Conservation (phyloP, 2,329 filamentous ascomycete species). For the Ophiostoma himal-ulmi region DNA sequence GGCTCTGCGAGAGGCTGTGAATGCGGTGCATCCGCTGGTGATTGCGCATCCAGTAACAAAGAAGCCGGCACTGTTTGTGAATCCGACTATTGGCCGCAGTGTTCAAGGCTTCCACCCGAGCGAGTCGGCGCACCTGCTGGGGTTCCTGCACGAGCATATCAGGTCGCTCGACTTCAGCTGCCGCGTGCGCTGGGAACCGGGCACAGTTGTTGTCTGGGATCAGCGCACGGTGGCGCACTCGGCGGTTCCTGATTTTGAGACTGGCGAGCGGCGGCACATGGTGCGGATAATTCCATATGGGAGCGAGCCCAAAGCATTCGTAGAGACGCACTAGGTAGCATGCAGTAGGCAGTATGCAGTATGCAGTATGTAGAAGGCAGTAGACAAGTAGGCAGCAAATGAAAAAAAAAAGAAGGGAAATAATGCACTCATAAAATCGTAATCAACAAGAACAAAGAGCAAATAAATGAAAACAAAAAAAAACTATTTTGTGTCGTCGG, state of each 20-base stretch:
- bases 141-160: conserved; percentile 41
- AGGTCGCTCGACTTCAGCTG: conserved; percentile 44
- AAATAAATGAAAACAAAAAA: not conserved
- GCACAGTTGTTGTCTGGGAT: conserved; percentile 41
- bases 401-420: not conserved
- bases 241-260: conserved; percentile 26
- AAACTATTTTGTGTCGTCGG: conserved; percentile 25
- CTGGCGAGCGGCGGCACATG: conserved; percentile 26
- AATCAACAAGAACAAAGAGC: not conserved
- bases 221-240: conserved; percentile 28
- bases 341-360: not conserved
- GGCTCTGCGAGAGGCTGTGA: conserved; percentile 43
- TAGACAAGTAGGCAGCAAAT: not conserved
- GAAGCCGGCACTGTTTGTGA: conserved; percentile 50
- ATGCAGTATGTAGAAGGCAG: no score
- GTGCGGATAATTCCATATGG: conserved; percentile 28
- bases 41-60: not conserved
- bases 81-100: conserved; percentile 34
- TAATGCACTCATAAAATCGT: conserved; percentile 6
- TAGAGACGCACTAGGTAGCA: not conserved
- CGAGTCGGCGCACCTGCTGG: conserved; percentile 58
- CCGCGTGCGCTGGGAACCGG: conserved; percentile 42
- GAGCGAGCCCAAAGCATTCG: not conserved
- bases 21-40: conserved; percentile 35
- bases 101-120: conserved; percentile 82